Percentiles rank a stretch among this genome's conserved stretches.
phyloP scores from a whole-genome alignment of 495 filamentous ascomycete species.

The Hypoxylon trugodes region DNA sequence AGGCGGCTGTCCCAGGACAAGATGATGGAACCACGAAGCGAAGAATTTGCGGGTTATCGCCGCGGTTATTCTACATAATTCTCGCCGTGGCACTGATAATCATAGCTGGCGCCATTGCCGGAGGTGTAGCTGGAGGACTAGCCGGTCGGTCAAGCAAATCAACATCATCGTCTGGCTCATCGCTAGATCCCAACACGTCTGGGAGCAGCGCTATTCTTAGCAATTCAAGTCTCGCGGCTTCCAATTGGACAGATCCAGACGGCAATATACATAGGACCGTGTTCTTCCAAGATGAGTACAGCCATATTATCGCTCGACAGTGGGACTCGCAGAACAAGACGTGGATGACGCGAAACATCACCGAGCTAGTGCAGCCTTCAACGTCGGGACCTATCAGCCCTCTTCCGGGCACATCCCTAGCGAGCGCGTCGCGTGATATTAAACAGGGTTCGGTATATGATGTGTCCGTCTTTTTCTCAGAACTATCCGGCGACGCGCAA shows the following conservation, averaged over 20 bases:
- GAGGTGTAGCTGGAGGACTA: constrained; percentile 27
- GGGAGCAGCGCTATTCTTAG: constrained; percentile 8
- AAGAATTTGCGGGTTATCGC: constrained; percentile 25
- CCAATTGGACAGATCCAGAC: constrained; percentile 31
- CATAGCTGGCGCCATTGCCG: constrained; percentile 24
- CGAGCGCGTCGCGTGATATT: constrained; percentile 16
- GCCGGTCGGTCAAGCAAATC: constrained; percentile 7
- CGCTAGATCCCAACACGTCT: neutral
- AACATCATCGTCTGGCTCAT: neutral
- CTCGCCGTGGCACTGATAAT: constrained; percentile 14
- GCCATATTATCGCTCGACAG: constrained; percentile 25
- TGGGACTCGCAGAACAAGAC: constrained; percentile 37
- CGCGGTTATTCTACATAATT: constrained; percentile 22
- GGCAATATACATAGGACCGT: constrained; percentile 25
- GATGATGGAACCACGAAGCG: neutral
- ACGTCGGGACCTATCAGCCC: constrained; percentile 26
- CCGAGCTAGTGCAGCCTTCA: constrained; percentile 21
- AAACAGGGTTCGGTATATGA: constrained; percentile 8
- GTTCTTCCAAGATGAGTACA: constrained; percentile 34
- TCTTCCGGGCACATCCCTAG: constrained; percentile 19
- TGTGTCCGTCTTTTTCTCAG: constrained; percentile 28
- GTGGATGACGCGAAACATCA: constrained; percentile 34
- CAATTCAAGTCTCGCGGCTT: constrained; percentile 29
- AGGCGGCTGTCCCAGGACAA: neutral
- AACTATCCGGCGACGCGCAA: neutral